A percentile compares a stretch with the other conserved stretches of the same genome.
Evolutionary conservation across 1,284 basidiomycete species (phyloP).

Genomic region (Neonothopanus nambi): DNA sequence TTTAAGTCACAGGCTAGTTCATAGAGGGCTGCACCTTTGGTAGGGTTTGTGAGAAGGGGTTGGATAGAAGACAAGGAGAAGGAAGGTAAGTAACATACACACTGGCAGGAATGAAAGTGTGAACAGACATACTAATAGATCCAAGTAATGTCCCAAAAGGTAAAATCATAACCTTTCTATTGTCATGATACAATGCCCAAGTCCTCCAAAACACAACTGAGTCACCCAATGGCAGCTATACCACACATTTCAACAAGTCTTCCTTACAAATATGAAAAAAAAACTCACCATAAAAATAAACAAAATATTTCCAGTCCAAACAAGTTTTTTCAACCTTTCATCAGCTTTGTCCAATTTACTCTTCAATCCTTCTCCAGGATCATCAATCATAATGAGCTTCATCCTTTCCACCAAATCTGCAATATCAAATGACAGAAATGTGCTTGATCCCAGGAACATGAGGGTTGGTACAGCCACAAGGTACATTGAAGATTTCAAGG

Average conservation of each 20-base stretch:
- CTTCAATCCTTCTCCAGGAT: constrained; percentile 19
- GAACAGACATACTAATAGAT: background rate
- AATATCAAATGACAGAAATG: constrained; percentile 24
- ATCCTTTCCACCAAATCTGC: constrained; percentile 25
- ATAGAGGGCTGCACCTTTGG: constrained; percentile 27
- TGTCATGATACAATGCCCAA: constrained; percentile 23
- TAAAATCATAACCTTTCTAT: constrained; percentile 18
- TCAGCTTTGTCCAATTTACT: constrained; percentile 23
- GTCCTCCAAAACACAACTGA: constrained; percentile 31
- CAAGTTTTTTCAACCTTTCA: constrained; percentile 21
- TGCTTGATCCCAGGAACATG: constrained; percentile 26
- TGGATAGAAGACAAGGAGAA: no score
- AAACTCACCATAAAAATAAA: constrained; percentile 29
- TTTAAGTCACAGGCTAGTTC: constrained; percentile 29
- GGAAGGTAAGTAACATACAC: background rate
- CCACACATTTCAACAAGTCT: background rate
- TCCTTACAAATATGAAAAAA: background rate
- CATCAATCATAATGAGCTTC: constrained; percentile 25
- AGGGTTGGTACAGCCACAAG: constrained; percentile 14
- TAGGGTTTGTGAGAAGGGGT: no score
- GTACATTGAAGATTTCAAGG: background rate
- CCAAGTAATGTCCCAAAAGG: constrained; percentile 17
- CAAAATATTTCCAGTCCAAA: constrained; percentile 30
- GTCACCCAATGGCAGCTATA: constrained; percentile 28
- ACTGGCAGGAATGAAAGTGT: background rate